Percentiles rank a stretch among this genome's conserved stretches.
Evolutionary conservation across 1,284 basidiomycete genomes (phyloP).

Genomic region (Porogramme epimiltina): DNA sequence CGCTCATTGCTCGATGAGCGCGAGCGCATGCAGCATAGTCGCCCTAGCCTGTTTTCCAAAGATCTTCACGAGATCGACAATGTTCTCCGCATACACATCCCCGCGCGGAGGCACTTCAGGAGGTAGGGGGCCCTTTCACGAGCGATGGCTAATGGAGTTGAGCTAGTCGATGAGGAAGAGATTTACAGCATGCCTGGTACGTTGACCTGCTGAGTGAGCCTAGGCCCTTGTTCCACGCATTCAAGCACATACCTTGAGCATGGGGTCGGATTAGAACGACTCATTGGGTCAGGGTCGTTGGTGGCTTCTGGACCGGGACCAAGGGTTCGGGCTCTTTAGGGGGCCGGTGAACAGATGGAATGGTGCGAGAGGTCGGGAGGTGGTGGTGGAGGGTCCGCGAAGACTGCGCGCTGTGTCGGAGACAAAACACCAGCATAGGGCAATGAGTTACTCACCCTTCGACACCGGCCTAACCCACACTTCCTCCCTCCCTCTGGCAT

Average conservation of each 20-base stretch:
- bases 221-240: no score
- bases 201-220: no score
- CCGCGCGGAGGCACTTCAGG: no score
- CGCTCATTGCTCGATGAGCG: no score
- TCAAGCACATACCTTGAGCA: slow-evolving; percentile 64
- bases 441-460: slow-evolving; percentile 55
- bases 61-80: no score
- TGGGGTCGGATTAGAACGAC: slow-evolving; percentile 72
- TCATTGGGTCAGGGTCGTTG: slow-evolving; percentile 74
- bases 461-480: slow-evolving; percentile 80
- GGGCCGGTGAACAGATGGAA: slow-evolving; percentile 17
- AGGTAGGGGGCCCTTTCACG: no score
- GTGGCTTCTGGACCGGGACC: slow-evolving; percentile 49
- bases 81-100: no score
- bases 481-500: slow-evolving; percentile 54
- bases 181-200: no score
- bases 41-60: no score
- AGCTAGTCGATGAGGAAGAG: no score
- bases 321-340: slow-evolving; percentile 42
- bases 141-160: no score
- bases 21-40: no score
- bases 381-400: slow-evolving; percentile 66
- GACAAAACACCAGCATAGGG: neutral
- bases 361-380: slow-evolving; percentile 31
- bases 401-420: slow-evolving; percentile 45